Percentiles rank a stretch among this genome's conserved stretches.
Evolutionary conservation across 768 basidiomycete genomes (phyloP).

Genomic region (Mycena maculata): DNA sequence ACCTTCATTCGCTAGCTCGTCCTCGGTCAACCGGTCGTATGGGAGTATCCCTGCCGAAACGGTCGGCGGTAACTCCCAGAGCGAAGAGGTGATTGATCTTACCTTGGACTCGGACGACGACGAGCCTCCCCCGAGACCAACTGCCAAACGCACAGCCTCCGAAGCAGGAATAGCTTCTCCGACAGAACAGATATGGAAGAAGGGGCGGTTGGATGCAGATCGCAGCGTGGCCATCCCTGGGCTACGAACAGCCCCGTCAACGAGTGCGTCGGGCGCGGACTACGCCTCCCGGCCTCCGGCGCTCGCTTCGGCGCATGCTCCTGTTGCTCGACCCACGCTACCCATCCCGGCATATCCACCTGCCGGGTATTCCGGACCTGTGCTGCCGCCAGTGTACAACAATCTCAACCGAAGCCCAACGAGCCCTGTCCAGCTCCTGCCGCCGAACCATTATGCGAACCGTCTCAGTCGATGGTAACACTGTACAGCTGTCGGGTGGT

Average conservation of each 20-base stretch:
- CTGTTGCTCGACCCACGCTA: conserved; percentile 13
- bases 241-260: conserved; percentile 6
- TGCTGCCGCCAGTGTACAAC: conserved; percentile 22
- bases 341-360: not conserved
- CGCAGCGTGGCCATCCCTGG: conserved; percentile 12
- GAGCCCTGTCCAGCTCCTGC: conserved; percentile 12
- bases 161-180: conserved; percentile 62
- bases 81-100: conserved; percentile 80
- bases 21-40: conserved; percentile 49
- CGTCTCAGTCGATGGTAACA: conserved; percentile 29
- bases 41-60: conserved; percentile 40
- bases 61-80: conserved; percentile 42
- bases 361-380: conserved; percentile 13
- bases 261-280: conserved; percentile 19
- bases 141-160: conserved; percentile 70
- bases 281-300: not conserved
- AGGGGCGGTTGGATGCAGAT: conserved; percentile 54
- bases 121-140: conserved; percentile 49
- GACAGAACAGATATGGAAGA: conserved; percentile 82
- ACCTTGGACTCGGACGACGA: conserved; percentile 87
- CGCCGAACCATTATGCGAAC: conserved; percentile 22
- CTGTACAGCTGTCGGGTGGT: not conserved
- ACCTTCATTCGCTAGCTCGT: conserved; percentile 65
- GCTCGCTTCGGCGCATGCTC: not conserved
- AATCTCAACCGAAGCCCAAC: not conserved